phyloP scores from a whole-genome alignment of 148 eudicot genomes.

The Cornus kousa region DNA sequence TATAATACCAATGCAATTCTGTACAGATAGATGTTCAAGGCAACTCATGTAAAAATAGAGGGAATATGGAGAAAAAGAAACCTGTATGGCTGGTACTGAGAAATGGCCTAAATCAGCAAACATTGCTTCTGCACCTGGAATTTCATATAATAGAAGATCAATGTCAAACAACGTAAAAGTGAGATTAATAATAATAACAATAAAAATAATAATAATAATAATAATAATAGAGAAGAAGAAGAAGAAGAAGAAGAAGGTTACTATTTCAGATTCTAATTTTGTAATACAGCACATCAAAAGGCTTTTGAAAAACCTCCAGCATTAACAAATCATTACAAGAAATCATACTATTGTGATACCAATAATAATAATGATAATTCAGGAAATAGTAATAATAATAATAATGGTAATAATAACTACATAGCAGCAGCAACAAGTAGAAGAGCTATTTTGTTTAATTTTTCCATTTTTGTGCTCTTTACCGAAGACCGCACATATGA shows the following conservation, averaged over 20 bases:
- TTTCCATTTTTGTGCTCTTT: neutral
- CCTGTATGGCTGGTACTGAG: conserved; percentile 92
- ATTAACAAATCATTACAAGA: neutral
- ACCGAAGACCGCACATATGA: neutral
- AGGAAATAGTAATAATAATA: too few species aligned
- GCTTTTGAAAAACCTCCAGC: neutral
- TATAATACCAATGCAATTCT: conserved; percentile 9
- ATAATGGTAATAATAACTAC: too few species aligned
- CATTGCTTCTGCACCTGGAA: conserved; percentile 99
- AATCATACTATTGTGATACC: too few species aligned
- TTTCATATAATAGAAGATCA: conserved; percentile 1
- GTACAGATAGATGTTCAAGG: neutral
- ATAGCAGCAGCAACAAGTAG: too few species aligned
- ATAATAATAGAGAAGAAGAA: neutral
- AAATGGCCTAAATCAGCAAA: conserved; percentile 99
- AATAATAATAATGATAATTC: too few species aligned
- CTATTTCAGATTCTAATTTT: neutral
- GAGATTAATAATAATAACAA: too few species aligned
- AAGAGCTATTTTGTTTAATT: too few species aligned
- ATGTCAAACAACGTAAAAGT: neutral
- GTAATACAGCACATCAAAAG: neutral
- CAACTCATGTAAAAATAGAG: neutral
- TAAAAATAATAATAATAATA: too few species aligned
- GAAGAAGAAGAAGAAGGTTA: neutral
- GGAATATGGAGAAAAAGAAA: conserved; percentile 10